phyloP scores from a whole-genome alignment of 306 rosid genomes.

The Vicia villosa region DNA sequence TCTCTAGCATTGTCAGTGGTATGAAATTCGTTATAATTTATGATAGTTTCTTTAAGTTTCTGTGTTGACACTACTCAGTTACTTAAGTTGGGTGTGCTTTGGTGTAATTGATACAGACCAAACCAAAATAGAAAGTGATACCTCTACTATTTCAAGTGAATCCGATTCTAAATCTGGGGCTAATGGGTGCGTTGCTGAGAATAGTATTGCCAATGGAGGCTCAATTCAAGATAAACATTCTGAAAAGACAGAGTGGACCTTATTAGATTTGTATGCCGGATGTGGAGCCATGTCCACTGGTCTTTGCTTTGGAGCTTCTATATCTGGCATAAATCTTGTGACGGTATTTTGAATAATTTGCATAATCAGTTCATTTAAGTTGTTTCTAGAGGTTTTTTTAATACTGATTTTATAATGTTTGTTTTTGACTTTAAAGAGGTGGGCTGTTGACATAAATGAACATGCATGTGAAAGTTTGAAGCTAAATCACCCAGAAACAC shows the following conservation, averaged over 20 bases:
- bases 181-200: background rate
- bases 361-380: background rate
- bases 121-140: background rate
- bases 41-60: background rate
- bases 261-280: slow-evolving; percentile 49
- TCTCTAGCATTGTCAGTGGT: slow-evolving; percentile 36
- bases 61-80: background rate
- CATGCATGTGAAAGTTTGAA: slow-evolving; percentile 49
- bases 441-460: slow-evolving; percentile 49
- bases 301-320: slow-evolving; percentile 47
- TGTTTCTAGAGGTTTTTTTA: background rate
- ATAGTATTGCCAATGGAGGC: background rate
- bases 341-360: slow-evolving; percentile 39
- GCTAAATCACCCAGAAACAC: slow-evolving; percentile 50
- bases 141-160: slow-evolving; percentile 44
- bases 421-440: slow-evolving; percentile 37
- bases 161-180: slow-evolving; percentile 32
- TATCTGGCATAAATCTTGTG: slow-evolving; percentile 46
- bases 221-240: background rate
- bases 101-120: slow-evolving; percentile 17
- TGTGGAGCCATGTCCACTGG: slow-evolving; percentile 64
- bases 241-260: slow-evolving; percentile 19
- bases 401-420: background rate
- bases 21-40: background rate
- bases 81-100: background rate